Conservation (phyloP, 106 monocot genomes). For the Allium sativum region DNA sequence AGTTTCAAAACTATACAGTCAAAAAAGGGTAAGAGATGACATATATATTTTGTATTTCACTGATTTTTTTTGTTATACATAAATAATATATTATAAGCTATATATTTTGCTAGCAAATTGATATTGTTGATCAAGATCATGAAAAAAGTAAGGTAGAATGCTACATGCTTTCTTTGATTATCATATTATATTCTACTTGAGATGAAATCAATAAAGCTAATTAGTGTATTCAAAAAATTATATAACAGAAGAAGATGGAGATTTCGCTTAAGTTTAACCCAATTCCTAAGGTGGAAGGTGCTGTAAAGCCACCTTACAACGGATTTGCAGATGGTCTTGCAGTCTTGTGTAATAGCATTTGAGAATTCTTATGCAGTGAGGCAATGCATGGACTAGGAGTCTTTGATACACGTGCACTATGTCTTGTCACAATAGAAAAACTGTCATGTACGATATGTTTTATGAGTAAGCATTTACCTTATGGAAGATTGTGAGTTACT, state of each 20-base stretch:
- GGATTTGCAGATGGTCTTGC: slow-evolving; percentile 98
- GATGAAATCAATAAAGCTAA: too few relatives aligned
- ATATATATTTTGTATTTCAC: too few relatives aligned
- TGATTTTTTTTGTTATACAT: too few relatives aligned
- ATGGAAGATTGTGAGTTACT: background rate
- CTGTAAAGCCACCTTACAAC: slow-evolving; percentile 91
- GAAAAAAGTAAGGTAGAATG: too few relatives aligned
- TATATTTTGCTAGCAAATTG: too few relatives aligned
- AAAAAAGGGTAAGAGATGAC: background rate
- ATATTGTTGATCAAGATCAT: too few relatives aligned
- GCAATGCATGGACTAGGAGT: slow-evolving; percentile 96
- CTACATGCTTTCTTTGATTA: too few relatives aligned
- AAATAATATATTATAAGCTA: too few relatives aligned
- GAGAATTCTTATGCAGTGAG: slow-evolving; percentile 96
- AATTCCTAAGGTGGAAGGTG: slow-evolving; percentile 77
- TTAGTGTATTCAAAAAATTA: too few relatives aligned
- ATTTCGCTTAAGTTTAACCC: too few relatives aligned
- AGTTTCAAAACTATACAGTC: background rate
- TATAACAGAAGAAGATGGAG: too few relatives aligned
- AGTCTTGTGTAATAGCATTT: slow-evolving; percentile 88
- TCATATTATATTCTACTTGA: too few relatives aligned
- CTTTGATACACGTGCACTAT: slow-evolving; percentile 87
- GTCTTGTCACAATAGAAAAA: slow-evolving; percentile 83
- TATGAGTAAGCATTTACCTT: slow-evolving; percentile 58
- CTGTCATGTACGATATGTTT: slow-evolving; percentile 91